Conservation (phyloP, 129 eudicot species). For the Flaveria robusta region DNA sequence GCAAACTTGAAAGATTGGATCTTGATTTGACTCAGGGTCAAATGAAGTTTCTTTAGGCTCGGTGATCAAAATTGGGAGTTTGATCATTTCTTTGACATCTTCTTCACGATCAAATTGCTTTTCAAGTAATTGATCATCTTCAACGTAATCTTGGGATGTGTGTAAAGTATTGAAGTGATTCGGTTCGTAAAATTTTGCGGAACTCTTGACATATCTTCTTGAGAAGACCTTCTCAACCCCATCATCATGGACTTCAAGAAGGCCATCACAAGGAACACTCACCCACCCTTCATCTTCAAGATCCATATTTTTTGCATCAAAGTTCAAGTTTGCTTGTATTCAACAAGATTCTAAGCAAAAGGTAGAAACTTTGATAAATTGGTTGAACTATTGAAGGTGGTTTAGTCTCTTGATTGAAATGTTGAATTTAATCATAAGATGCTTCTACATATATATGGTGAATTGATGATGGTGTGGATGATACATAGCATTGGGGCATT, state of each 20-base stretch:
- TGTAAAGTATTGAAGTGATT: slow-evolving; percentile 46
- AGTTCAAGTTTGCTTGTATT: slow-evolving; percentile 1
- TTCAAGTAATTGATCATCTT: slow-evolving; percentile 27
- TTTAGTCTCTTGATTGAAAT: slow-evolving; percentile 34
- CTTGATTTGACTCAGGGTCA: slow-evolving; percentile 37
- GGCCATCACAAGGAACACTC: slow-evolving; percentile 59
- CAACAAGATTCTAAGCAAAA: slow-evolving; percentile 17
- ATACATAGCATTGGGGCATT: slow-evolving; percentile 5
- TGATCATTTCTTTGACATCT: slow-evolving; percentile 36
- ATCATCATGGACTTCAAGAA: slow-evolving; percentile 61
- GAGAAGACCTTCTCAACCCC: slow-evolving; percentile 50
- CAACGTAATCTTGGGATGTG: slow-evolving; percentile 28
- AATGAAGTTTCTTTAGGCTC: slow-evolving; percentile 17
- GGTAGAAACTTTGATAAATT: slow-evolving; percentile 8
- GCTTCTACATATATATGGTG: slow-evolving; percentile 4
- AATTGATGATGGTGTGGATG: slow-evolving; percentile 12
- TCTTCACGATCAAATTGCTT: slow-evolving; percentile 38
- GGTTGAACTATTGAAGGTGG: slow-evolving; percentile 39
- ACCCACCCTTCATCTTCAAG: slow-evolving; percentile 85
- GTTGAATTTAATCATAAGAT: background rate
- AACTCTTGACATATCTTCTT: slow-evolving; percentile 37
- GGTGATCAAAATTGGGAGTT: slow-evolving; percentile 29
- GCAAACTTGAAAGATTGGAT: slow-evolving; percentile 55
- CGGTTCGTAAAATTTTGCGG: slow-evolving; percentile 33
- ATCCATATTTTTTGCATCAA: slow-evolving; percentile 52